Conservation (phyloP, 148 eudicot species). For the Beta vulgaris region DNA sequence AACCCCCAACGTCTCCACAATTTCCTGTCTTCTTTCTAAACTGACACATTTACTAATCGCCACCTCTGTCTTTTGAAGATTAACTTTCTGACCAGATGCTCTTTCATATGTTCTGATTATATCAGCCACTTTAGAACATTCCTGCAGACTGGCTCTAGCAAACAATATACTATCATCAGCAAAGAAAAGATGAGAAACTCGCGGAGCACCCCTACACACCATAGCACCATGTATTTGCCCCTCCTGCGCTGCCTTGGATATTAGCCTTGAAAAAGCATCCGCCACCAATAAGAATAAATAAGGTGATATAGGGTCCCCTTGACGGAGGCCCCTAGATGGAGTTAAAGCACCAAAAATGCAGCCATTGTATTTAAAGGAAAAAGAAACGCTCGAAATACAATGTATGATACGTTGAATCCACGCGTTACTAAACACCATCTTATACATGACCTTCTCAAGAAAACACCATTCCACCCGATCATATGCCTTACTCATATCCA, state of each 20-base stretch:
- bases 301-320: background rate
- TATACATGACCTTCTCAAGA: background rate
- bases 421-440: too few species aligned
- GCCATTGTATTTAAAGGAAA: background rate
- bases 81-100: background rate
- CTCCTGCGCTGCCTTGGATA: background rate
- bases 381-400: background rate
- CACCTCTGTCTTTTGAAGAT: background rate
- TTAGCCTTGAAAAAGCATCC: background rate
- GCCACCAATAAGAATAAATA: background rate
- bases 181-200: background rate
- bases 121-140: background rate
- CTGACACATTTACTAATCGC: too few species aligned
- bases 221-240: background rate
- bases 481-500: background rate
- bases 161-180: conserved; percentile 6
- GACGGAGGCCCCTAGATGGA: background rate
- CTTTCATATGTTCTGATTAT: background rate
- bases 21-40: too few species aligned
- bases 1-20: too few species aligned
- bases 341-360: background rate
- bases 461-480: background rate
- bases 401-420: background rate
- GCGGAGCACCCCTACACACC: background rate
- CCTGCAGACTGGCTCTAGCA: background rate